Evolutionary conservation across 2,329 filamentous ascomycete genomes (phyloP), one percentile per base, ranked within the genome.

Genomic region (Simplicillium aogashimaense): DNA sequence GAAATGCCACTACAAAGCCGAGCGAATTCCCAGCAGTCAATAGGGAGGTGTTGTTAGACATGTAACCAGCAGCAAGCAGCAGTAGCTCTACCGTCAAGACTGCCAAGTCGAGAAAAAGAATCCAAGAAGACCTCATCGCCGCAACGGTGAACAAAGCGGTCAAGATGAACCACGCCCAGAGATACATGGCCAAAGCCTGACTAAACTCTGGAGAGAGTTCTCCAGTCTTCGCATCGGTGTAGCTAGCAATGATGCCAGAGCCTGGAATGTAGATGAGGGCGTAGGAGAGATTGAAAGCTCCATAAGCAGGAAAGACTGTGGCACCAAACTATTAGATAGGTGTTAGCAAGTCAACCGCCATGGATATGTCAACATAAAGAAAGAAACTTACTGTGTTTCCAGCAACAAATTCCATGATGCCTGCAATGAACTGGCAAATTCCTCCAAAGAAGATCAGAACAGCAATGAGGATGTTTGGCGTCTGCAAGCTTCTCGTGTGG

Each of bases 361-460:
- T n/a, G 29, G 31, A 16, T 33, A 5, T n/a, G 31, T 33, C 6
- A 33, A 16, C 5, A 12, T 12, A 33, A 12, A n/a, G 31, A 16
- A 15, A 11, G 13, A 11, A 15, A 35, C 33, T 15, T 6, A 35
- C 33, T 3, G 33, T 35, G 18, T 17, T 35, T 12, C 33, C 33
- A 35, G 33, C 15, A 35, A 35, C 17, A 14, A 35, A 35, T 35
- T 35, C 33, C 33, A 35, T 35, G 11, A 35, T 35, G 8, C 33
- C 33, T 17, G 33, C 11, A 17, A 18, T 35, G 11, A 17, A 35
- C 18, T 35, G 33, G 18, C 13, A 12, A 14, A 35, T 35, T 9
- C 33, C 33, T 12, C 15, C 18, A 35, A 35, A 35, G 33, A 35
- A 35, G 33, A 17, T 35, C 14, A 35, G 11, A 11, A 35, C 33